A percentile compares a stretch with the other conserved stretches of the same genome.
Evolutionary conservation across 371 early-diverging fungal genomes (phyloP).

Genomic region (Mortierella sp.): DNA sequence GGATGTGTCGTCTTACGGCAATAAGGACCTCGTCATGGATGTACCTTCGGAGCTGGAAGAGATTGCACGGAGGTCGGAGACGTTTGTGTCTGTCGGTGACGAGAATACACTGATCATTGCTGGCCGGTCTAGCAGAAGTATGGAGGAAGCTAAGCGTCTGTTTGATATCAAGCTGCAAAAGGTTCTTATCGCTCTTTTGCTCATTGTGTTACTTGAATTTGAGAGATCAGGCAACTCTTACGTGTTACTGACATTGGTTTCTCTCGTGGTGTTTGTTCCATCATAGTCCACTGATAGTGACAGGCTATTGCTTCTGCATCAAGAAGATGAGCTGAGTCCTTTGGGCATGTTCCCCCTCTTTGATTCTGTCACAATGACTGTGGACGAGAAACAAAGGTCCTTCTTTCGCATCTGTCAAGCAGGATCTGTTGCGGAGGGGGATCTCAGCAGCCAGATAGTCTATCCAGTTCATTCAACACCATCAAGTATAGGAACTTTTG

Average conservation of each 20-base stretch:
- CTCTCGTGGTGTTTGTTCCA: no score
- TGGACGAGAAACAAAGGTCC: constrained; percentile 26
- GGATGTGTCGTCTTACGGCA: constrained; percentile 40
- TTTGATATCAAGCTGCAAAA: constrained; percentile 42
- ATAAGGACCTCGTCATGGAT: constrained; percentile 18
- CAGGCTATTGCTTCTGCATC: constrained; percentile 18
- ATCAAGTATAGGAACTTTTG: constrained; percentile 2
- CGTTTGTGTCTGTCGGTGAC: constrained; percentile 31
- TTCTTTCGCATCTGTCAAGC: constrained; percentile 32
- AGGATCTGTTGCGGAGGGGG: constrained; percentile 25
- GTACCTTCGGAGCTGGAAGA: constrained; percentile 34
- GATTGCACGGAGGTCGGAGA: constrained; percentile 45
- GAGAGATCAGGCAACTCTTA: neutral
- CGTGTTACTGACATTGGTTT: no score
- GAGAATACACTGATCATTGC: constrained; percentile 26
- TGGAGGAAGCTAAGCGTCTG: constrained; percentile 49
- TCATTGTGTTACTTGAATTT: neutral
- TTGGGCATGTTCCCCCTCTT: constrained; percentile 44
- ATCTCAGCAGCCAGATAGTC: constrained; percentile 9
- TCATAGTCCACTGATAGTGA: neutral
- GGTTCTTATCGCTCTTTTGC: neutral
- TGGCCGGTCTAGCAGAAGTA: constrained; percentile 25
- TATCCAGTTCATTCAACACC: constrained; percentile 26
- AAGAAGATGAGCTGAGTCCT: constrained; percentile 23
- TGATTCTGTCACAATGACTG: constrained; percentile 35